These are phyloP conservation scores for Agaricus blazei DNA, from an alignment of 768 basidiomycete genomes.

Conservation along the genomic window DNA sequence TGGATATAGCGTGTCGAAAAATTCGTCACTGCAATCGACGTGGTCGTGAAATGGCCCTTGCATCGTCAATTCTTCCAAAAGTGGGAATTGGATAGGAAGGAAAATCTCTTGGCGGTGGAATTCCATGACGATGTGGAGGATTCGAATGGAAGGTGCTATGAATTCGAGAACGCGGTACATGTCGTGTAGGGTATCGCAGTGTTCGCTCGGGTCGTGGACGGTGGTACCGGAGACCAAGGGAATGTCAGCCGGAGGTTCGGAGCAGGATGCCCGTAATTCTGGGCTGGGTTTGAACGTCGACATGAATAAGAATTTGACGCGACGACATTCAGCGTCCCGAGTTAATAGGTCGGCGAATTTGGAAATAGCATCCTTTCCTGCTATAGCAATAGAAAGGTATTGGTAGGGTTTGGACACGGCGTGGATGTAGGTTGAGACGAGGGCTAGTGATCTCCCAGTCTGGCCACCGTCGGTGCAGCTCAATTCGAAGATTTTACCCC, in stretches of 20 bases:
- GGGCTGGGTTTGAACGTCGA: constrained; percentile 4
- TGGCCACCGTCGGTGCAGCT: constrained; percentile 11
- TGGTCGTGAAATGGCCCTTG: constrained; percentile 11
- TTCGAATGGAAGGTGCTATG: constrained; percentile 8
- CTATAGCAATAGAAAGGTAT: constrained; percentile 6
- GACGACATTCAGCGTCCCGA: not conserved
- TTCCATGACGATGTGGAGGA: constrained; percentile 8
- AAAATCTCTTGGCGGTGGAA: constrained; percentile 12
- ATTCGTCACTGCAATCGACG: constrained; percentile 6
- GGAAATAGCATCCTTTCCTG: constrained; percentile 2
- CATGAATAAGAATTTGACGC: constrained; percentile 11
- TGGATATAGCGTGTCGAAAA: constrained; percentile 9
- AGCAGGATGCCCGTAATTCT: not conserved
- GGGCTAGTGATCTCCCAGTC: constrained; percentile 13
- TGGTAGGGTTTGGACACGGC: constrained; percentile 11
- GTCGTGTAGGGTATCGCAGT: constrained; percentile 3
- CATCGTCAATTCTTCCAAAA: constrained; percentile 11
- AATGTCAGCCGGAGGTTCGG: not conserved
- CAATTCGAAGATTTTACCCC: constrained; percentile 11
- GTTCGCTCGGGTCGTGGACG: not conserved
- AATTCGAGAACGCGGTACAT: constrained; percentile 11
- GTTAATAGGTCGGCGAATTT: constrained; percentile 7
- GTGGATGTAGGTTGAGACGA: constrained; percentile 8
- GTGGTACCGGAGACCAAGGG: not conserved
- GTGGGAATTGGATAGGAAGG: constrained; percentile 8